phyloP scores from a whole-genome alignment of 352 stramenopile genomes.

The Phytophthora sp. region DNA sequence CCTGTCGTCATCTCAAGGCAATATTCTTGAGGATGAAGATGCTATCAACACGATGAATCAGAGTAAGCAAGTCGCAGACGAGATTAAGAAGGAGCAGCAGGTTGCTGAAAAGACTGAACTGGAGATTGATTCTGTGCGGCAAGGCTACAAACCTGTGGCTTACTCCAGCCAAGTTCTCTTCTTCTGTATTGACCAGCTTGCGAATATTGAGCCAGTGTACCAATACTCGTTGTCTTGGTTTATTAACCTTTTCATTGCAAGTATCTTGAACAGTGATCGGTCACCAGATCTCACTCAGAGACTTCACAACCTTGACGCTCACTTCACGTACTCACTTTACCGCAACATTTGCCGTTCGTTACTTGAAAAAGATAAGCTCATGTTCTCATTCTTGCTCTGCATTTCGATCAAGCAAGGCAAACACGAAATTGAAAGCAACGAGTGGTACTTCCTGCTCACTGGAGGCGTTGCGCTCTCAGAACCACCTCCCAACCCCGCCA shows the following conservation, averaged over 20 bases:
- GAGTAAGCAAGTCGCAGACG: slow-evolving; percentile 89
- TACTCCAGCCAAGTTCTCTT: slow-evolving; percentile 94
- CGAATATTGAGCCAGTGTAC: slow-evolving; percentile 94
- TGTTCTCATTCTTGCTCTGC: slow-evolving; percentile 93
- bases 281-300: slow-evolving; percentile 76
- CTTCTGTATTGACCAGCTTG: slow-evolving; percentile 94
- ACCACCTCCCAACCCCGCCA: slow-evolving; percentile 90
- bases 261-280: slow-evolving; percentile 87
- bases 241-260: slow-evolving; percentile 91
- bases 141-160: slow-evolving; percentile 89
- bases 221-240: slow-evolving; percentile 95
- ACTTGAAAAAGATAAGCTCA: slow-evolving; percentile 94
- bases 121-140: slow-evolving; percentile 90
- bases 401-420: slow-evolving; percentile 88
- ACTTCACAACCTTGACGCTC: slow-evolving; percentile 81
- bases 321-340: slow-evolving; percentile 94
- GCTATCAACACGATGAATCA: slow-evolving; percentile 94
- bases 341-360: slow-evolving; percentile 93
- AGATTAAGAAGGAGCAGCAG: slow-evolving; percentile 94
- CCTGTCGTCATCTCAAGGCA: slow-evolving; percentile 89
- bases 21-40: slow-evolving; percentile 94
- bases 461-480: slow-evolving; percentile 90
- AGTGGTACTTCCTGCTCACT: slow-evolving; percentile 96
- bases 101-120: slow-evolving; percentile 91
- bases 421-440: slow-evolving; percentile 74